These are phyloP conservation scores for Ganoderma resinaceum DNA, from an alignment of 1,284 basidiomycete genomes.

Conservation along the genomic window DNA sequence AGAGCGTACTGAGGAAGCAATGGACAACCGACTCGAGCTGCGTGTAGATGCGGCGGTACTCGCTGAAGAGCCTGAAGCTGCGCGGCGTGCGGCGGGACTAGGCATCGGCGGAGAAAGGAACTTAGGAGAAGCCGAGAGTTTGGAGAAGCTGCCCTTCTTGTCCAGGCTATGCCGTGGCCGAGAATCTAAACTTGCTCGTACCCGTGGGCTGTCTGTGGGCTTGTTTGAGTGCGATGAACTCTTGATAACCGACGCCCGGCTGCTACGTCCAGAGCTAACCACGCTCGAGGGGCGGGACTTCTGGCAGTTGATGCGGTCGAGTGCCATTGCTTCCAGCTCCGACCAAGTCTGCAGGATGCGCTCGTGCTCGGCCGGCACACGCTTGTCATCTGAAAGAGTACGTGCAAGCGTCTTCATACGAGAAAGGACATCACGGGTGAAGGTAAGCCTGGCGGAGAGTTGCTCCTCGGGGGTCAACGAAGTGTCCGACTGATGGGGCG, in stretches of 20 bases:
- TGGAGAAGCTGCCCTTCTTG: conserved; percentile 51
- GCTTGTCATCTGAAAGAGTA: conserved; percentile 57
- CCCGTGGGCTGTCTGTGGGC: conserved; percentile 40
- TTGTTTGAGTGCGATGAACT: conserved; percentile 29
- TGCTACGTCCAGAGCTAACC: conserved; percentile 60
- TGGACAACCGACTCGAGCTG: conserved; percentile 57
- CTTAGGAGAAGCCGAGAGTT: conserved; percentile 54
- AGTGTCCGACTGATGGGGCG: conserved; percentile 51
- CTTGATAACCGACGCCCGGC: conserved; percentile 52
- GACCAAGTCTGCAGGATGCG: conserved; percentile 79
- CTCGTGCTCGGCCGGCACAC: conserved; percentile 62
- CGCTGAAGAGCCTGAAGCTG: conserved; percentile 51
- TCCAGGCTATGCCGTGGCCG: conserved; percentile 26
- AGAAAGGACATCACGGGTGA: conserved; percentile 60
- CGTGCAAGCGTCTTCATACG: conserved; percentile 51
- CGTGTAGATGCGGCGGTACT: conserved; percentile 43
- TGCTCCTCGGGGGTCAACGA: conserved; percentile 67
- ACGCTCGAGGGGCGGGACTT: conserved; percentile 72
- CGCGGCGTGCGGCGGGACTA: conserved; percentile 47
- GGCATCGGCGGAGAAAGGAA: conserved; percentile 56
- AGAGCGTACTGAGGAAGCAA: conserved; percentile 55
- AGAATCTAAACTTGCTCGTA: conserved; percentile 26
- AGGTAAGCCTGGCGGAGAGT: conserved; percentile 63
- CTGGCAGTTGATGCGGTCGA: conserved; percentile 64
- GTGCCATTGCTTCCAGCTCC: conserved; percentile 81